Conservation (phyloP, 768 basidiomycete species). For the Mycena rosella region DNA sequence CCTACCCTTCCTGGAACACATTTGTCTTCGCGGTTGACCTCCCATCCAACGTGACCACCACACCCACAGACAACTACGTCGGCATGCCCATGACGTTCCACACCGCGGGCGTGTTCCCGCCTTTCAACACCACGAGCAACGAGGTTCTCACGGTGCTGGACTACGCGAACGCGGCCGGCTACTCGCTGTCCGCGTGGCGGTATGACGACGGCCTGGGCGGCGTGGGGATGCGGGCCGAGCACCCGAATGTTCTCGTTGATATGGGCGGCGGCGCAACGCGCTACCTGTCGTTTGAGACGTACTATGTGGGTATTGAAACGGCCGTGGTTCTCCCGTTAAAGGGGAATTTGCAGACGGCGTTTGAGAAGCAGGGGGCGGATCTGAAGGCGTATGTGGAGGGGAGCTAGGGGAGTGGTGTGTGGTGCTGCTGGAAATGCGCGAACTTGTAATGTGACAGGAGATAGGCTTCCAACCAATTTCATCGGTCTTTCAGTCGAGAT, state of each 20-base stretch:
- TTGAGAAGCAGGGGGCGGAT: conserved; percentile 23
- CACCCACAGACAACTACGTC: conserved; percentile 16
- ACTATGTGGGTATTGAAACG: conserved; percentile 16
- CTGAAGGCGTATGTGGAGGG: conserved; percentile 23
- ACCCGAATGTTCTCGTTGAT: conserved; percentile 23
- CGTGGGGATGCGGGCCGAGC: conserved; percentile 22
- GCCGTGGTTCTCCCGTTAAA: conserved; percentile 15
- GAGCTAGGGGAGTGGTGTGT: conserved; percentile 9
- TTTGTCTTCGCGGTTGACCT: conserved; percentile 25
- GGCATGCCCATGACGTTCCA: conserved; percentile 25
- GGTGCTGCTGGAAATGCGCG: conserved; percentile 7
- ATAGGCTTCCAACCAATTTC: conserved; percentile 11
- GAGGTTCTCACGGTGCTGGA: conserved; percentile 21
- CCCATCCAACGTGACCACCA: conserved; percentile 20
- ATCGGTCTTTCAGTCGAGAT: conserved; percentile 10
- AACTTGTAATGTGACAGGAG: conserved; percentile 13
- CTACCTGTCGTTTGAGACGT: conserved; percentile 27
- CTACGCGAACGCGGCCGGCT: conserved; percentile 11
- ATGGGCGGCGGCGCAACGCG: conserved; percentile 19
- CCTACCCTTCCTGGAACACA: conserved; percentile 23
- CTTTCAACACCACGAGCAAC: conserved; percentile 21
- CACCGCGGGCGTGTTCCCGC: conserved; percentile 20
- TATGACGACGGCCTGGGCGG: conserved; percentile 23
- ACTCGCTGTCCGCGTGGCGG: conserved; percentile 22
- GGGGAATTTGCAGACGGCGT: conserved; percentile 24